Conservation (phyloP, 306 rosid genomes). For the Lupinus albus region DNA sequence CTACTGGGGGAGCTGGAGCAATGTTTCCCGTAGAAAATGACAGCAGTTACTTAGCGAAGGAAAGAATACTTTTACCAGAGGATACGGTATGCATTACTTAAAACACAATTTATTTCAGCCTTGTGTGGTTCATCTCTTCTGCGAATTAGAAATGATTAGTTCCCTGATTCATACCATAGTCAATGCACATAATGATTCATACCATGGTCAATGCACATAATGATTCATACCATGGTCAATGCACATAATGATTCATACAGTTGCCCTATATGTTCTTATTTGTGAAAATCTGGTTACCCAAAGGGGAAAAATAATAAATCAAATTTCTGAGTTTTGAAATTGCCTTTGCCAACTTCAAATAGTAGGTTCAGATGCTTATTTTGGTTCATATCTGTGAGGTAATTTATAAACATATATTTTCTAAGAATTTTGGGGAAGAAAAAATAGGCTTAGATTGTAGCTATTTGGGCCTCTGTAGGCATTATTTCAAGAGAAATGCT, state of each 20-base stretch:
- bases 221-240: not conserved
- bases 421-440: constrained; percentile 9
- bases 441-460: not conserved
- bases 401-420: not conserved
- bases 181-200: constrained; percentile 27
- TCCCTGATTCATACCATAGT: constrained; percentile 11
- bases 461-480: not conserved
- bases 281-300: constrained; percentile 11
- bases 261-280: not conserved
- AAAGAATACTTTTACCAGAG: constrained; percentile 68
- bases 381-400: not conserved
- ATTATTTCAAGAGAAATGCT: too few relatives aligned
- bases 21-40: constrained; percentile 79
- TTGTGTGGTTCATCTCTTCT: constrained; percentile 27
- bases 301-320: not conserved
- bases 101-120: constrained; percentile 26
- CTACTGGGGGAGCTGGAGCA: constrained; percentile 74
- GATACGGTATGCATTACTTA: constrained; percentile 74
- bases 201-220: constrained; percentile 34
- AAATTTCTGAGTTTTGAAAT: constrained; percentile 18
- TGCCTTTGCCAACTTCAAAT: not conserved
- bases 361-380: constrained; percentile 13
- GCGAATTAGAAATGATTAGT: constrained; percentile 26
- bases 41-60: constrained; percentile 67
- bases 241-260: constrained; percentile 21